A percentile compares a stretch with the other conserved stretches of the same genome.
These are phyloP conservation scores for Epipyxis sp. DNA, from an alignment of 108 stramenopile species.

Conservation along the genomic window DNA sequence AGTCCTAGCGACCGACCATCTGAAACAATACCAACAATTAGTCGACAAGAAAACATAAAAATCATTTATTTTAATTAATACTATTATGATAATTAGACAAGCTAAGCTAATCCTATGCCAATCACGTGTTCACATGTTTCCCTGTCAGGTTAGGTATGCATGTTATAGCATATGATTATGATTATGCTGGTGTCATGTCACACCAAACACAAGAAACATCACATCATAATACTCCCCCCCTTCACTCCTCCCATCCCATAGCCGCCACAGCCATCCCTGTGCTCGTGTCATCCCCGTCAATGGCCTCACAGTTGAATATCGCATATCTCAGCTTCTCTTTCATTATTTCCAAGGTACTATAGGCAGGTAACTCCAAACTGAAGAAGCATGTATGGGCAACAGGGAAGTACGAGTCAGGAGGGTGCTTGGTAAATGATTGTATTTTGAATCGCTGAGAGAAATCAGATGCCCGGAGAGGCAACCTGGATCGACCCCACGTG, in stretches of 20 bases:
- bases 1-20: too few species aligned
- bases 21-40: too few species aligned
- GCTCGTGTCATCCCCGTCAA: conserved; percentile 37
- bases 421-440: background rate
- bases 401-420: conserved; percentile 32
- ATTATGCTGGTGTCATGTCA: too few species aligned
- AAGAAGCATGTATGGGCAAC: conserved; percentile 43
- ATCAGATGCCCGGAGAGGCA: background rate
- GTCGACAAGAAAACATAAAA: too few species aligned
- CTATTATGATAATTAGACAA: too few species aligned
- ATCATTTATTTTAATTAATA: too few species aligned
- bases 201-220: too few species aligned
- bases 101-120: too few species aligned
- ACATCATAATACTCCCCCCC: too few species aligned
- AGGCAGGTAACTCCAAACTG: conserved; percentile 33
- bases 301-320: conserved; percentile 29
- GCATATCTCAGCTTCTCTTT: background rate
- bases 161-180: too few species aligned
- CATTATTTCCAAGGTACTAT: conserved; percentile 21
- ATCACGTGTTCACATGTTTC: too few species aligned
- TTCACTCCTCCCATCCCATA: conserved; percentile 52
- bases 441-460: conserved; percentile 36
- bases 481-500: conserved; percentile 37
- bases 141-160: too few species aligned
- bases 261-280: conserved; percentile 43